Conservation (phyloP, 306 rosid genomes). For the Inga oerstediana region DNA sequence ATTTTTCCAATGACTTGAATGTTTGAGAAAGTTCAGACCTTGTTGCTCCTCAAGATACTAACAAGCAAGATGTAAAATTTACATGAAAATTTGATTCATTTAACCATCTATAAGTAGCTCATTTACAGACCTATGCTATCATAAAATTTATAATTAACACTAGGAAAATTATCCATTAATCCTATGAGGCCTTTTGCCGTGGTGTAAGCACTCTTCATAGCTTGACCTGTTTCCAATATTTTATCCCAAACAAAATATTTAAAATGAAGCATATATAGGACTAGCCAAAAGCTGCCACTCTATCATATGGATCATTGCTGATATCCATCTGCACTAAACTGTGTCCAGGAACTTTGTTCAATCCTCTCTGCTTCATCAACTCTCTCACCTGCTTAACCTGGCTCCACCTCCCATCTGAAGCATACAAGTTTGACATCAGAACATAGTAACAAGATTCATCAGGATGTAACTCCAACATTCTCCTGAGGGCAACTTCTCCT, state of each 20-base stretch:
- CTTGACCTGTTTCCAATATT: background rate
- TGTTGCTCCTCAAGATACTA: background rate
- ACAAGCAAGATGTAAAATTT: background rate
- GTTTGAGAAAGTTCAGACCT: background rate
- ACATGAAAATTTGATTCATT: background rate
- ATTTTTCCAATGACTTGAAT: background rate
- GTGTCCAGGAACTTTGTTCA: conserved; percentile 65
- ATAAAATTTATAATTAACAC: background rate
- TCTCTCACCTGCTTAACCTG: conserved; percentile 71
- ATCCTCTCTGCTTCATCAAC: conserved; percentile 63
- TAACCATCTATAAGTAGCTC: background rate
- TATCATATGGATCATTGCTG: conserved; percentile 22
- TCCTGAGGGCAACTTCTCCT: conserved; percentile 60
- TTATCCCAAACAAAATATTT: conserved; percentile 9
- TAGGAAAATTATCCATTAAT: background rate
- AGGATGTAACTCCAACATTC: conserved; percentile 73
- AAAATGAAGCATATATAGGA: background rate
- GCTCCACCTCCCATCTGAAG: conserved; percentile 87
- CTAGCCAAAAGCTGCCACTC: conserved; percentile 41
- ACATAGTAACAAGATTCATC: conserved; percentile 71
- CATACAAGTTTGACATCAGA: conserved; percentile 74
- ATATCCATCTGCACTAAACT: conserved; percentile 65
- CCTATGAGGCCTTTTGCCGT: background rate
- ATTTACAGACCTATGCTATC: conserved; percentile 6
- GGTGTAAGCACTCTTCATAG: background rate